These are phyloP conservation scores for Waltergamsia citrina DNA, from an alignment of 2,329 filamentous ascomycete species.

Conservation along the genomic window DNA sequence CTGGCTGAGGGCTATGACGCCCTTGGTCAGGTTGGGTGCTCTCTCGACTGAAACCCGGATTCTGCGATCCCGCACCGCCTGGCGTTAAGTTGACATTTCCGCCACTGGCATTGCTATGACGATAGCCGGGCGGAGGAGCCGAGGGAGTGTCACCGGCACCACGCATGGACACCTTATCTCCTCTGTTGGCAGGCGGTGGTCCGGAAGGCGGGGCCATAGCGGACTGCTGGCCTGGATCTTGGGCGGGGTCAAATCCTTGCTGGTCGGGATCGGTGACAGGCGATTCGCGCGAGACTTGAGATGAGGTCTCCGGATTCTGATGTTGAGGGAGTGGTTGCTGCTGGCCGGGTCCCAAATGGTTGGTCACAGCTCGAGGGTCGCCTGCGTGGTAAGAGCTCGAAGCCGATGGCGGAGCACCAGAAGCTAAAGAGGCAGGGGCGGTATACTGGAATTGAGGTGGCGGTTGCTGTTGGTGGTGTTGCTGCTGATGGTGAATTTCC, in stretches of 20 bases:
- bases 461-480: slow-evolving; percentile 13
- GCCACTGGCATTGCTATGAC: slow-evolving; percentile 35
- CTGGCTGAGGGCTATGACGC: slow-evolving; percentile 48
- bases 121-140: slow-evolving; percentile 41
- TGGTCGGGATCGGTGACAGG: slow-evolving; percentile 40
- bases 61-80: slow-evolving; percentile 15
- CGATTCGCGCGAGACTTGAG: slow-evolving; percentile 54
- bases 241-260: too few relatives aligned
- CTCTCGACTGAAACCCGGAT: slow-evolving; percentile 29
- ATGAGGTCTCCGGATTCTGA: slow-evolving; percentile 49
- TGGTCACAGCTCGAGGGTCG: slow-evolving; percentile 23
- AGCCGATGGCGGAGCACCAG: slow-evolving; percentile 10
- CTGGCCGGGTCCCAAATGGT: slow-evolving; percentile 16
- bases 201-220: slow-evolving; percentile 38
- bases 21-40: slow-evolving; percentile 33
- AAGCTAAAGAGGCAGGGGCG: slow-evolving; percentile 9
- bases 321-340: slow-evolving; percentile 12
- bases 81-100: slow-evolving; percentile 34
- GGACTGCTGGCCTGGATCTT: slow-evolving; percentile 23
- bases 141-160: slow-evolving; percentile 26
- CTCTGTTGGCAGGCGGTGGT: slow-evolving; percentile 31
- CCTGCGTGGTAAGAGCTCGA: slow-evolving; percentile 20
- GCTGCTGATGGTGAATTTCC: too few relatives aligned
- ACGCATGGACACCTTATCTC: slow-evolving; percentile 33
- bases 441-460: too few relatives aligned